Evolutionary conservation across 139 green algal genomes (phyloP), one percentile per base, ranked within the genome.

Genomic region (Parachlorella kessleri): DNA sequence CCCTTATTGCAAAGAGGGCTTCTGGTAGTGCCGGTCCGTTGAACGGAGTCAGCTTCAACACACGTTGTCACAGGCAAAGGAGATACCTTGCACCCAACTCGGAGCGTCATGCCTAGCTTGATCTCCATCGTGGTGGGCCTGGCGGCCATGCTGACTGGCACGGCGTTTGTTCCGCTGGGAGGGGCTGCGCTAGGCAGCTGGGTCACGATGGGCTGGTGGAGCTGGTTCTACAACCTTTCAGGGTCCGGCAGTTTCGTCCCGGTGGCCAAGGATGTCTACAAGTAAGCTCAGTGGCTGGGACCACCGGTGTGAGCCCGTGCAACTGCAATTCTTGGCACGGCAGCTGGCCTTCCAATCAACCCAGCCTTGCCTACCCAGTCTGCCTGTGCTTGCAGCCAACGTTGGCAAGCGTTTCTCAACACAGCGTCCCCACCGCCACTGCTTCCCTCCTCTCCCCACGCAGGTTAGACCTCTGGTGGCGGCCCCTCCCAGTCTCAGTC

Each of bases 391-490:
- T n/a, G n/a, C n/a, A n/a, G n/a, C n/a, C n/a, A n/a, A n/a, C n/a
- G n/a, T n/a, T n/a, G n/a, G n/a, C n/a, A n/a, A n/a, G 48, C 48
- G 10, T 59, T 10, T 59, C 48, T 10, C 48, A 18, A 10, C 10
- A 10, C 48, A 59, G 48, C 18, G 10, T 10, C 18, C 18, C 18
- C 48, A 10, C 10, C 48, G 10, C 48, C 10, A 10, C 18, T 18
- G 48, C 48, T 59, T 18, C 48, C 48, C 18, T 10, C 48, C 18
- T 18, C 48, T 32, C 1, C 66, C 10, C 33, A 4, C 21, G 18
- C 66, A 72, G 66, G 35, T 38, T 72, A 4, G 66, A 72, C 66
- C 66, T 72, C 4, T 72, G 66, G 66, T 72, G 36, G 36, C 66
- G 66, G 36, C 66, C 66, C 1, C 1, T 48, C 4, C 66, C 66